Percentiles rank a stretch among this genome's conserved stretches.
phyloP scores from a whole-genome alignment of 768 basidiomycete species.

The Pleurotus tuoliensis region DNA sequence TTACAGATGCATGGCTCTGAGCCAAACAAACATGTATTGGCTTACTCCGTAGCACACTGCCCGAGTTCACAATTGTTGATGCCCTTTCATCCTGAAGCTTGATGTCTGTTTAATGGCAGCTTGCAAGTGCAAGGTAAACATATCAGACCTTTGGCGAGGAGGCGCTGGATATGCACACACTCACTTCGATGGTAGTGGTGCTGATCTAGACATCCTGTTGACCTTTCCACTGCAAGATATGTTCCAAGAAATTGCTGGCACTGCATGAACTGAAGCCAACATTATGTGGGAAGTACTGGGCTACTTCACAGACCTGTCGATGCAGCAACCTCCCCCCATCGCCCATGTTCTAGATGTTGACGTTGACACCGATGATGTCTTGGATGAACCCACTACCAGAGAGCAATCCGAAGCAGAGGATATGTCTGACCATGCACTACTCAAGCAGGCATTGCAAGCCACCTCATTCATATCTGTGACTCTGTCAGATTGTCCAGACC shows the following conservation, averaged over 20 bases:
- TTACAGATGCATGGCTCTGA: slow-evolving; percentile 22
- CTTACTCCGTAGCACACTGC: slow-evolving; percentile 2
- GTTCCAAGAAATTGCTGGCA: slow-evolving; percentile 7
- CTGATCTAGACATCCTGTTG: slow-evolving; percentile 15
- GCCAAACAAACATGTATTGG: slow-evolving; percentile 21
- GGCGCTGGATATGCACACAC: slow-evolving; percentile 13
- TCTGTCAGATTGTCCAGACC: neutral
- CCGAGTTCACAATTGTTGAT: slow-evolving; percentile 15
- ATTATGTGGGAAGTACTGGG: slow-evolving; percentile 13
- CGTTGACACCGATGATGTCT: neutral
- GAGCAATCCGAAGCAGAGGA: neutral
- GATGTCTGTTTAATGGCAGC: slow-evolving; percentile 11
- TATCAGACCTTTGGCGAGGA: slow-evolving; percentile 13
- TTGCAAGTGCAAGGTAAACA: slow-evolving; percentile 8
- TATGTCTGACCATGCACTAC: neutral
- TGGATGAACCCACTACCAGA: neutral
- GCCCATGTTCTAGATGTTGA: neutral
- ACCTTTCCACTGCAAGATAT: slow-evolving; percentile 16
- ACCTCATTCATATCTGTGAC: neutral
- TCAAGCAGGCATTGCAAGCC: neutral
- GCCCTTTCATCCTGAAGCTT: slow-evolving; percentile 16
- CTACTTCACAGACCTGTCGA: neutral
- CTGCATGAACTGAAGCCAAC: slow-evolving; percentile 15
- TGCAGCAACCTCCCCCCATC: neutral
- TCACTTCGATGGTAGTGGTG: slow-evolving; percentile 15